phyloP scores from a whole-genome alignment of 2,329 filamentous ascomycete genomes.

The Alternaria sp. region DNA sequence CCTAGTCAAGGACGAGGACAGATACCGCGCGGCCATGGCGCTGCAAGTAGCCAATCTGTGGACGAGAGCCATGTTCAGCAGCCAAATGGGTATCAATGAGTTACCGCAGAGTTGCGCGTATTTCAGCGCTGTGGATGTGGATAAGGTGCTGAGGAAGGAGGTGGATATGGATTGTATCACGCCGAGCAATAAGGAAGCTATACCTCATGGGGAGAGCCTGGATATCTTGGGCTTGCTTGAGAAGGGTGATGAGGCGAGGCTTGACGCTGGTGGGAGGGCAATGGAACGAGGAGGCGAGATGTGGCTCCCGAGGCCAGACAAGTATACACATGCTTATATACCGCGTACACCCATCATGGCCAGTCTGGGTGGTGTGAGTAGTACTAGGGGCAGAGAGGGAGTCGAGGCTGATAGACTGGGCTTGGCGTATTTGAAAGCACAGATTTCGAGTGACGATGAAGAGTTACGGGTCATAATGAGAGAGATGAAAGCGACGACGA shows the following conservation, averaged over 20 bases:
- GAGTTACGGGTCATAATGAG: conserved; percentile 66
- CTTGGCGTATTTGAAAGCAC: conserved; percentile 78
- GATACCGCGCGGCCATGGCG: conserved; percentile 89
- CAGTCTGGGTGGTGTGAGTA: conserved; percentile 54
- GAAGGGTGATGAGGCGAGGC: conserved; percentile 72
- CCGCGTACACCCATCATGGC: conserved; percentile 84
- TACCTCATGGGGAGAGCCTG: conserved; percentile 84
- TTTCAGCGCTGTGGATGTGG: conserved; percentile 95
- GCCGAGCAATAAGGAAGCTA: conserved; percentile 80
- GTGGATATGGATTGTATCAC: conserved; percentile 98
- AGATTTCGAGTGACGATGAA: conserved; percentile 78
- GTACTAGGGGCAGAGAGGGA: background rate
- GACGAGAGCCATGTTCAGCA: conserved; percentile 98
- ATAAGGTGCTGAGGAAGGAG: conserved; percentile 95
- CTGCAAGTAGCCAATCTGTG: conserved; percentile 93
- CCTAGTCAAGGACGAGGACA: conserved; percentile 83
- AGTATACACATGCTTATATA: conserved; percentile 74
- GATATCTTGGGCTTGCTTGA: conserved; percentile 82
- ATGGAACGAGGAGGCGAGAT: no score
- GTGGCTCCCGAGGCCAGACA: conserved; percentile 54
- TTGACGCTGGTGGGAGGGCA: no score
- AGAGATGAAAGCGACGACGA: background rate
- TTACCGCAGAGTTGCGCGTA: conserved; percentile 94
- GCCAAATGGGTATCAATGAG: conserved; percentile 95
- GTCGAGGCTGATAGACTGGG: background rate